Conservation (phyloP, 257 asterid species). For the Linaria vulgaris region DNA sequence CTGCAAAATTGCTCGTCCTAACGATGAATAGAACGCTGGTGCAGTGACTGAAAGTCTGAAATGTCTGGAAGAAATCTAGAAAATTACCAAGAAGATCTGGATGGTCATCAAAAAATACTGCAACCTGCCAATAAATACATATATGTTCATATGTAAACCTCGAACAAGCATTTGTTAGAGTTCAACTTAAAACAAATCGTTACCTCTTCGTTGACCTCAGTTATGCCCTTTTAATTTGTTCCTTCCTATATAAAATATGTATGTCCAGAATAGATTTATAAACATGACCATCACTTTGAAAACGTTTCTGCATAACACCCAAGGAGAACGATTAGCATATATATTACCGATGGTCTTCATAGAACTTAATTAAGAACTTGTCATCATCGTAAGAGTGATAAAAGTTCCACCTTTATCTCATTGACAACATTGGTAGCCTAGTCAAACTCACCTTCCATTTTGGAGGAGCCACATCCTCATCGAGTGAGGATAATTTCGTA, state of each 20-base stretch:
- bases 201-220: constrained; percentile 69
- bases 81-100: no score
- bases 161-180: no score
- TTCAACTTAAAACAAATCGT: not conserved
- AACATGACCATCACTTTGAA: constrained; percentile 60
- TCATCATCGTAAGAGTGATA: constrained; percentile 17
- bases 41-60: no score
- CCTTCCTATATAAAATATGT: constrained; percentile 68
- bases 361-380: constrained; percentile 16
- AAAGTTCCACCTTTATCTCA: constrained; percentile 73
- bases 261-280: constrained; percentile 71
- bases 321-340: constrained; percentile 6
- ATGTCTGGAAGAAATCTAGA: no score
- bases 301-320: constrained; percentile 54
- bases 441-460: constrained; percentile 84
- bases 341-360: constrained; percentile 9
- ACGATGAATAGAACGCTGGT: no score
- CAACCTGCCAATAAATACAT: no score
- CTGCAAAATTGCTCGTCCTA: no score
- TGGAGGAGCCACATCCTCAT: constrained; percentile 81
- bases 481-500: constrained; percentile 85
- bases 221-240: constrained; percentile 63
- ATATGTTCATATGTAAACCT: no score
- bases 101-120: no score
- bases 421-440: constrained; percentile 92